phyloP scores from a whole-genome alignment of 192 early-diverging fungal genomes.

The Chytriomyces sp. region DNA sequence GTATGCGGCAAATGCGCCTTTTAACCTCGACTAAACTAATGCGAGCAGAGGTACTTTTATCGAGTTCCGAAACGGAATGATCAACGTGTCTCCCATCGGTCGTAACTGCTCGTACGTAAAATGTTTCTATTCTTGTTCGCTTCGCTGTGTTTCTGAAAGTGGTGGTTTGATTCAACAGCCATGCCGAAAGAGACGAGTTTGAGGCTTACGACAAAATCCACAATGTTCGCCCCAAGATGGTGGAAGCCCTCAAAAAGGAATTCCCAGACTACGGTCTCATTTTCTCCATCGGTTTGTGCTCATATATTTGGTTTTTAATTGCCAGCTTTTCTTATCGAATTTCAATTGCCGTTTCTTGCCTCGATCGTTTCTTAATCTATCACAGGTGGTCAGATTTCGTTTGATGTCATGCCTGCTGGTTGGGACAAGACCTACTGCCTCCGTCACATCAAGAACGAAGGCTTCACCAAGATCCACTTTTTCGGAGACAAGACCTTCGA shows the following conservation, averaged over 20 bases:
- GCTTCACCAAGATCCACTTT: constrained; percentile 92
- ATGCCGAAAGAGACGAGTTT: constrained; percentile 89
- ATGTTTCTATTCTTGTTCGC: neutral
- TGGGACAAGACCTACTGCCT: constrained; percentile 99
- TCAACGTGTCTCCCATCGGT: constrained; percentile 97
- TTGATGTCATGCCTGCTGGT: constrained; percentile 97
- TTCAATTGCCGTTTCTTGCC: constrained; percentile 2
- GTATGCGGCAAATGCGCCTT: constrained; percentile 45
- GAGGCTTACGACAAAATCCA: constrained; percentile 87
- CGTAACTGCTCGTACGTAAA: constrained; percentile 82
- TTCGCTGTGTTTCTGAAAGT: neutral
- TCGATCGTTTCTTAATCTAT: constrained; percentile 3
- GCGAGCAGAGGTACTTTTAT: constrained; percentile 87
- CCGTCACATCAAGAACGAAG: constrained; percentile 82
- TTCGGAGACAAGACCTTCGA: constrained; percentile 98
- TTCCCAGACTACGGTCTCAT: constrained; percentile 88
- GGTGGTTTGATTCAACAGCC: constrained; percentile 40
- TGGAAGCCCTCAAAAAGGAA: constrained; percentile 75
- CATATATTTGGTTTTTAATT: constrained; percentile 2
- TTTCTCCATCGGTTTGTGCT: constrained; percentile 84
- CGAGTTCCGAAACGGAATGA: constrained; percentile 99
- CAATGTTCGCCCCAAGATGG: constrained; percentile 86
- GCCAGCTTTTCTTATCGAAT: neutral
- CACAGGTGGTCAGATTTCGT: constrained; percentile 93
- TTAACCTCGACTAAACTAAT: neutral